phyloP scores from a whole-genome alignment of 176 grass and related monocot species.

The Coix lacrymajobi region DNA sequence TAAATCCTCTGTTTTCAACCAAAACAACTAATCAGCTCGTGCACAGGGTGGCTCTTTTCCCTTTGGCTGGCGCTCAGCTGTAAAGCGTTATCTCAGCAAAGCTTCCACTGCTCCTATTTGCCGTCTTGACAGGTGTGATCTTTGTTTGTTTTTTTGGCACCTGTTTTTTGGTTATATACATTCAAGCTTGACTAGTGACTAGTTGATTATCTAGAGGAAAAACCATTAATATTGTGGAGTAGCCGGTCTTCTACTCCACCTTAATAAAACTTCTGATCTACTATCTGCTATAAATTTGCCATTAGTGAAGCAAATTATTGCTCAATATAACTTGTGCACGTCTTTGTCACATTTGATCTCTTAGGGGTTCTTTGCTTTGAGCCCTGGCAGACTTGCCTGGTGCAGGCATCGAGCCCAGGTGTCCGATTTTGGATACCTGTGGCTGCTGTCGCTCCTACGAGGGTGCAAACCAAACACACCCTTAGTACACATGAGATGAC shows the following conservation, averaged over 20 bases:
- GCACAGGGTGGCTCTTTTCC: slow-evolving; percentile 91
- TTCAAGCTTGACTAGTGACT: slow-evolving; percentile 15
- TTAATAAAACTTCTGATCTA: not conserved
- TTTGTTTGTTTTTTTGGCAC: not conserved
- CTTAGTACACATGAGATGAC: not conserved
- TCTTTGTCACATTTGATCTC: slow-evolving; percentile 1
- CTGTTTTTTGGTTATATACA: not conserved
- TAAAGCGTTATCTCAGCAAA: slow-evolving; percentile 67
- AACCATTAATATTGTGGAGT: not conserved
- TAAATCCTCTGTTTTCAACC: slow-evolving; percentile 9
- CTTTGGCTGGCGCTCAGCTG: slow-evolving; percentile 87
- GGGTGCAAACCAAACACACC: not conserved
- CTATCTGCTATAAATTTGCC: not conserved
- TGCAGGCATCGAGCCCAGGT: not conserved
- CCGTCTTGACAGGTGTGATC: slow-evolving; percentile 72
- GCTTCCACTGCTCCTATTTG: slow-evolving; percentile 47
- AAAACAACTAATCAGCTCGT: slow-evolving; percentile 23
- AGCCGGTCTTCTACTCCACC: not conserved
- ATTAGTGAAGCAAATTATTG: not conserved
- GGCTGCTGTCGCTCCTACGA: not conserved
- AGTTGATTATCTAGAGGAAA: not conserved
- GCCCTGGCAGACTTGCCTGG: not conserved
- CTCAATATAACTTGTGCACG: not conserved
- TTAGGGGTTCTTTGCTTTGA: not conserved
- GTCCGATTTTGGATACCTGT: not conserved